phyloP scores from a whole-genome alignment of 2,329 filamentous ascomycete species.

The Lasiodiplodia hormozganensis region DNA sequence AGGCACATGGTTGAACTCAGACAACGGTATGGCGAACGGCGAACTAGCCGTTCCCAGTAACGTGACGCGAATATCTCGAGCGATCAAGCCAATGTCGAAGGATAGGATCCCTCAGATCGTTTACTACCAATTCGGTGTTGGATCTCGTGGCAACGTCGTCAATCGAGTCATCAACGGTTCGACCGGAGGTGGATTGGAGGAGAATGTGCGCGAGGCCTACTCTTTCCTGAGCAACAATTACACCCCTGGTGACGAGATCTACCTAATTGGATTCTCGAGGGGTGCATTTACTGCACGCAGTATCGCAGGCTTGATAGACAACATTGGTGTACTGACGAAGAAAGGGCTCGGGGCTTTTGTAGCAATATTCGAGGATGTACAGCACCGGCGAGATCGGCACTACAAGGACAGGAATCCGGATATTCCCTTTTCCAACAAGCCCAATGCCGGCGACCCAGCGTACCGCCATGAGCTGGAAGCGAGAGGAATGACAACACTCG shows the following conservation, averaged over 20 bases:
- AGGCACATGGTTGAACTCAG: slow-evolving; percentile 59
- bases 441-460: slow-evolving; percentile 31
- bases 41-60: slow-evolving; percentile 46
- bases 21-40: slow-evolving; percentile 53
- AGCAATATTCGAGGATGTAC: slow-evolving; percentile 33
- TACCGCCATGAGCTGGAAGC: slow-evolving; percentile 48
- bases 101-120: slow-evolving; percentile 46
- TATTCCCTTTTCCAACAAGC: slow-evolving; percentile 31
- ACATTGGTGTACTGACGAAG: slow-evolving; percentile 35
- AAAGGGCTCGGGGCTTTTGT: slow-evolving; percentile 32
- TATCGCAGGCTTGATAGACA: slow-evolving; percentile 35
- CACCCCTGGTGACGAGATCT: slow-evolving; percentile 62
- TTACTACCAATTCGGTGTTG: slow-evolving; percentile 52
- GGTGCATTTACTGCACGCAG: slow-evolving; percentile 60
- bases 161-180: slow-evolving; percentile 32
- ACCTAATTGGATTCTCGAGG: slow-evolving; percentile 61
- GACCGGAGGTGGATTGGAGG: slow-evolving; percentile 41
- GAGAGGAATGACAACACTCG: slow-evolving; percentile 45
- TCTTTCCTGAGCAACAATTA: slow-evolving; percentile 69
- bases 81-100: slow-evolving; percentile 42
- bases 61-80: slow-evolving; percentile 48
- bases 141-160: slow-evolving; percentile 36
- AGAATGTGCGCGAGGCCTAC: slow-evolving; percentile 67
- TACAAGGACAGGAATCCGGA: slow-evolving; percentile 33
- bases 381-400: slow-evolving; percentile 47